Evolutionary conservation across 129 eudicot genomes (phyloP).

Genomic region (Pseudognaphalium luteoalbum): DNA sequence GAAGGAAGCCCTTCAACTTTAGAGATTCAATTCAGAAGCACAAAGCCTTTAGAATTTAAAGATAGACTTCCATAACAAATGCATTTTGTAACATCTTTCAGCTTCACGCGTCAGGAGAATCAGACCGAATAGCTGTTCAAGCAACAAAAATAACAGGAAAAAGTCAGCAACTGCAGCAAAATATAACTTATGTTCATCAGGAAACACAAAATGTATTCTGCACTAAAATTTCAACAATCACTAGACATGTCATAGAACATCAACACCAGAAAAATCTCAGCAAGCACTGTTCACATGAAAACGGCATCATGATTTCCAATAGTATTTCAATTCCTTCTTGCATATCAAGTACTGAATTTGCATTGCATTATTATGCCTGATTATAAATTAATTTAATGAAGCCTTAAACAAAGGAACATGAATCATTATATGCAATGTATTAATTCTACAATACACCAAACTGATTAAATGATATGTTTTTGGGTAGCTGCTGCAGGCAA

Average conservation of each 20-base stretch:
- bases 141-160: background rate
- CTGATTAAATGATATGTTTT: background rate
- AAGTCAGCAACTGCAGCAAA: constrained; percentile 10
- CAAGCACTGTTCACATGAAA: background rate
- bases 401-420: background rate
- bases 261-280: background rate
- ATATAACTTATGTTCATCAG: background rate
- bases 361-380: background rate
- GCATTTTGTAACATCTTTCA: constrained; percentile 21
- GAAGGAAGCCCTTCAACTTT: constrained; percentile 10
- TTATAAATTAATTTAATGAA: background rate
- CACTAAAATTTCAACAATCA: constrained; percentile 1
- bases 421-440: too few species aligned
- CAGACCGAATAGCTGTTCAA: constrained; percentile 64
- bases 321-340: background rate
- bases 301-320: background rate
- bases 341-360: background rate
- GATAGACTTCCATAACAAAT: constrained; percentile 16
- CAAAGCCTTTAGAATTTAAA: constrained; percentile 13
- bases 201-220: background rate
- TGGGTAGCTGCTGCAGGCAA: background rate
- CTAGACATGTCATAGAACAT: background rate
- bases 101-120: constrained; percentile 49
- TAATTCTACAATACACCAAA: background rate
- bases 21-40: constrained; percentile 6